Conservation (phyloP, 2,329 filamentous ascomycete genomes). For the Phyllosticta citribraziliensis region DNA sequence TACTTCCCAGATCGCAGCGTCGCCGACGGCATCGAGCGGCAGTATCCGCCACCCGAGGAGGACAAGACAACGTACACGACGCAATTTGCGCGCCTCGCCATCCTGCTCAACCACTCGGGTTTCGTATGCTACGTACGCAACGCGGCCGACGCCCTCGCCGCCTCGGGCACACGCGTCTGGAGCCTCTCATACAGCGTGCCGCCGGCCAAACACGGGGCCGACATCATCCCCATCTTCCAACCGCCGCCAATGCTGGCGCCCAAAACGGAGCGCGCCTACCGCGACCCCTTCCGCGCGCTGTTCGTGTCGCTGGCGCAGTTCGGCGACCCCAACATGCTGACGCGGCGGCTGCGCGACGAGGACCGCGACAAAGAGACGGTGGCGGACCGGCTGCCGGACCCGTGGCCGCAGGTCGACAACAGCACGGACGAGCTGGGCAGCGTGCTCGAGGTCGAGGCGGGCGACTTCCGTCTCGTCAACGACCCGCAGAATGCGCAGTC, state of each 20-base stretch:
- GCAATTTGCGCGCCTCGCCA: neutral
- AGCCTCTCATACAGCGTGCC: neutral
- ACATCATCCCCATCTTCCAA: neutral
- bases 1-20: neutral
- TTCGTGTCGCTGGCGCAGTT: neutral
- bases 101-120: neutral
- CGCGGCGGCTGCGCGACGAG: neutral
- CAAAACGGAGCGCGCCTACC: neutral
- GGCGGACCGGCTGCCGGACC: neutral
- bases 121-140: neutral
- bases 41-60: neutral
- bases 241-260: neutral
- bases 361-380: neutral
- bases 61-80: neutral
- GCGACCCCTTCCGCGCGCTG: neutral
- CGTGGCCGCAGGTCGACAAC: conserved; percentile 1
- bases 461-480: neutral
- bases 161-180: neutral
- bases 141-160: neutral
- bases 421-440: neutral
- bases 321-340: neutral
- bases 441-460: neutral
- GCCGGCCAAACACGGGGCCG: neutral
- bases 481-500: neutral
- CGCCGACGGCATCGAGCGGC: neutral